phyloP scores from a whole-genome alignment of 176 grass and related monocot species.

The Canna indica region DNA sequence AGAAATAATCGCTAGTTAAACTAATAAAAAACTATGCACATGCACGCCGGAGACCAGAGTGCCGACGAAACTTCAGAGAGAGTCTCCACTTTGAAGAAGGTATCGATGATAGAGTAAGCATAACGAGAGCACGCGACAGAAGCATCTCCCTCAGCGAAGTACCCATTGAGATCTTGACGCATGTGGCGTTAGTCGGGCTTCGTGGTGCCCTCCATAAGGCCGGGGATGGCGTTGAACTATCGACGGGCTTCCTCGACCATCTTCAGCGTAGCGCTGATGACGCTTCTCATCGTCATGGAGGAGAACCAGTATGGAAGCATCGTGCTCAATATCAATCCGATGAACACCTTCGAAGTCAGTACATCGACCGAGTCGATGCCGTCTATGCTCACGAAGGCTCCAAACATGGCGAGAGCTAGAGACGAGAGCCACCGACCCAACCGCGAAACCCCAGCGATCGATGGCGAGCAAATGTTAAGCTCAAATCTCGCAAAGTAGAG shows the following conservation, averaged over 20 bases:
- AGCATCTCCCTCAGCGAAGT: constrained; percentile 73
- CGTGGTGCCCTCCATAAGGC: constrained; percentile 49
- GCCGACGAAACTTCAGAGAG: constrained; percentile 70
- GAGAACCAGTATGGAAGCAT: constrained; percentile 97
- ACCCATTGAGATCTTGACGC: constrained; percentile 79
- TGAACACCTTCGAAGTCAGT: constrained; percentile 50
- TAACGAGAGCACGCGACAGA: constrained; percentile 59
- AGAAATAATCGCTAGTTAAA: not conserved
- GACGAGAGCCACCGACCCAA: constrained; percentile 69
- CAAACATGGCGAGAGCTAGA: constrained; percentile 73
- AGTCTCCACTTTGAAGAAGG: constrained; percentile 54
- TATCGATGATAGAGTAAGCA: constrained; percentile 50
- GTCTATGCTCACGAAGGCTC: constrained; percentile 63
- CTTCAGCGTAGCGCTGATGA: constrained; percentile 56
- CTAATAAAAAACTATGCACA: constrained; percentile 27
- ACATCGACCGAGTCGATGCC: constrained; percentile 40
- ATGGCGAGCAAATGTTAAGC: no score
- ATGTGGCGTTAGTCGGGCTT: constrained; percentile 71
- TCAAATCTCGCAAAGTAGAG: no score
- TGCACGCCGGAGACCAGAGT: constrained; percentile 77
- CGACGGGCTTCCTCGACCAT: constrained; percentile 78
- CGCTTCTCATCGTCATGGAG: constrained; percentile 74
- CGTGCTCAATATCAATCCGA: constrained; percentile 52
- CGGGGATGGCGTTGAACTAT: constrained; percentile 55
- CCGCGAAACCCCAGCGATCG: constrained; percentile 70